Evolutionary conservation across 371 early-diverging fungal genomes (phyloP), one percentile per base, ranked within the genome.

Genomic region (Dinochytrium kinnereticum): DNA sequence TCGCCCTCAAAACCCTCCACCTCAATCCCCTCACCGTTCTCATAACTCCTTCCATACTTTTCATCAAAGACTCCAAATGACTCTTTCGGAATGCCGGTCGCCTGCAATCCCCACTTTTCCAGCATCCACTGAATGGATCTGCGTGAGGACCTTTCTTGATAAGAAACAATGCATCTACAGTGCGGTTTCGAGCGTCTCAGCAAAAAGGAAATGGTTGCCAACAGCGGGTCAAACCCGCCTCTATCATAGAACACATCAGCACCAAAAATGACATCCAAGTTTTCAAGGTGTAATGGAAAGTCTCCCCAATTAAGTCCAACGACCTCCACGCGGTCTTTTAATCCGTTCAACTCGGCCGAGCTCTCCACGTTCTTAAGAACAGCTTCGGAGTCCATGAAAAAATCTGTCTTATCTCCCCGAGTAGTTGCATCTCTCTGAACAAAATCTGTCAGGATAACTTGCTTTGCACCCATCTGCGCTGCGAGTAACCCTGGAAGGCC

Each of bases 241-340:
- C 77, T 73, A 21, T 78, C 76, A 71, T 81, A 81, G 36, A 81
- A 78, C 24, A 81, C 77, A 70, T 81, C 81, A 1, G 81, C 78
- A 24, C 78, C 78, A 1, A 81, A 24, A 1, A 81, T 55, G 2
- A 76, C 36, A 36, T 73, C 76, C 30, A 66, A 24, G 37, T 39
- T 21, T n/a, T 65, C 26, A 19, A 28, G n/a, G 51, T 1, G 33
- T n/a, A 15, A 0, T 15, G 28, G 38, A n/a, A 76, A 73, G 34
- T 68, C 64, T 3, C 80, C 80, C 80, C 80, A 80, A n/a, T 17
- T 36, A 50, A 77, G 51, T 26, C 55, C 59, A 26, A 2, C 1
- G 40, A 72, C 69, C 24, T 13, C 33, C 13, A 61, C 64, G 33
- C 13, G 34, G 26, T 40, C 59, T 3, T 64, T 33, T 15, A 74